Evolutionary conservation across 352 stramenopile species (phyloP).

Genomic region (Hyaloperonospora arabidopsidis): DNA sequence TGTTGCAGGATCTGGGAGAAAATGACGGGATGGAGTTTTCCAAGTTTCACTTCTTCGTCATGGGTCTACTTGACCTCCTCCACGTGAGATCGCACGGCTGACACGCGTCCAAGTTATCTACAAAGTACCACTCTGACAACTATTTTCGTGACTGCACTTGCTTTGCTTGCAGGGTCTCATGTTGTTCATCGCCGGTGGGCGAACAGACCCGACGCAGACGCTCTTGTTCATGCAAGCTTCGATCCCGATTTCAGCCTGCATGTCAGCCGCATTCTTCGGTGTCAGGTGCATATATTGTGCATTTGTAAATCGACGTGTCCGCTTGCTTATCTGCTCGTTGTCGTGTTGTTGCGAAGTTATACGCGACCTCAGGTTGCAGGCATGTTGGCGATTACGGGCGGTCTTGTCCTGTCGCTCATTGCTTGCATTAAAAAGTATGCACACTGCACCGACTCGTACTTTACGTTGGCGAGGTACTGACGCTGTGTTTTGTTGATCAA

Average conservation of each 20-base stretch:
- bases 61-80: conserved; percentile 74
- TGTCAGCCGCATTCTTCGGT: conserved; percentile 49
- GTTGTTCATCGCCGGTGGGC: conserved; percentile 74
- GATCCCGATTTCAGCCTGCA: conserved; percentile 57
- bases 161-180: conserved; percentile 52
- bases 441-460: neutral
- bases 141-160: conserved; percentile 1
- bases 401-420: conserved; percentile 68
- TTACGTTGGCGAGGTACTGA: conserved; percentile 2
- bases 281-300: conserved; percentile 28
- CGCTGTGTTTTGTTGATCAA: conserved; percentile 17
- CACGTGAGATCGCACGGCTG: conserved; percentile 39
- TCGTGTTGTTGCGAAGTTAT: conserved; percentile 37
- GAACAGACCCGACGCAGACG: conserved; percentile 77
- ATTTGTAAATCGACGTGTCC: neutral
- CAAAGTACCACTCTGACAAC: conserved; percentile 1
- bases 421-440: conserved; percentile 71
- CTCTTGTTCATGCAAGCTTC: conserved; percentile 81
- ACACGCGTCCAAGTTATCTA: neutral
- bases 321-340: neutral
- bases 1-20: conserved; percentile 69
- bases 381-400: conserved; percentile 53
- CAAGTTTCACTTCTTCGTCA: conserved; percentile 83
- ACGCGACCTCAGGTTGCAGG: conserved; percentile 64
- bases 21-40: conserved; percentile 81